phyloP scores from a whole-genome alignment of 2,329 filamentous ascomycete species.

The Mariannaea elegans region DNA sequence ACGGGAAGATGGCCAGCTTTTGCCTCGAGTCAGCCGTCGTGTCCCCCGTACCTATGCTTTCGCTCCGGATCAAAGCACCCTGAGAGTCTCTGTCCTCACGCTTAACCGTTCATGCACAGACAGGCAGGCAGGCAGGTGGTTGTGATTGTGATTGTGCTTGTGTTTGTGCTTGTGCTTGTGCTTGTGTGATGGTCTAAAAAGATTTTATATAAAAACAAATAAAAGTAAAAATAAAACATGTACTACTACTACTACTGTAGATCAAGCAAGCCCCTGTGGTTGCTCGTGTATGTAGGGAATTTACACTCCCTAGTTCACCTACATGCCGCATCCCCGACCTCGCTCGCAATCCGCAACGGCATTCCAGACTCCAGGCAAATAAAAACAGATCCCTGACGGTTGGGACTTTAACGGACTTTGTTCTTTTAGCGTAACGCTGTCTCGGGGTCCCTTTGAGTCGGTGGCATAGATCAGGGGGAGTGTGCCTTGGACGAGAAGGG shows the following conservation, averaged over 20 bases:
- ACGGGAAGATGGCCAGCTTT: background rate
- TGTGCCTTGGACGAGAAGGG: constrained; percentile 2
- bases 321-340: background rate
- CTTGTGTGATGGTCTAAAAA: background rate
- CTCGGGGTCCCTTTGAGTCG: background rate
- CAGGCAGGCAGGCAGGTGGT: too few species aligned
- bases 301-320: background rate
- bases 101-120: too few species aligned
- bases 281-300: too few species aligned
- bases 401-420: background rate
- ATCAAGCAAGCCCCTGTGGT: too few species aligned
- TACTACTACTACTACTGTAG: too few species aligned
- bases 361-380: background rate
- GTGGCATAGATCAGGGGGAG: background rate
- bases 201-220: too few species aligned
- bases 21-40: background rate
- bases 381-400: background rate
- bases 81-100: too few species aligned
- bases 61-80: too few species aligned
- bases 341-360: constrained; percentile 15
- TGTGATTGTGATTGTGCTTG: background rate
- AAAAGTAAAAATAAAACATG: too few species aligned
- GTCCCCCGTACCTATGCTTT: background rate
- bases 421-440: background rate
- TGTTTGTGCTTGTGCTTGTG: background rate